These are phyloP conservation scores for Penicillium italicum DNA, from an alignment of 2,329 filamentous ascomycete species.

Conservation along the genomic window DNA sequence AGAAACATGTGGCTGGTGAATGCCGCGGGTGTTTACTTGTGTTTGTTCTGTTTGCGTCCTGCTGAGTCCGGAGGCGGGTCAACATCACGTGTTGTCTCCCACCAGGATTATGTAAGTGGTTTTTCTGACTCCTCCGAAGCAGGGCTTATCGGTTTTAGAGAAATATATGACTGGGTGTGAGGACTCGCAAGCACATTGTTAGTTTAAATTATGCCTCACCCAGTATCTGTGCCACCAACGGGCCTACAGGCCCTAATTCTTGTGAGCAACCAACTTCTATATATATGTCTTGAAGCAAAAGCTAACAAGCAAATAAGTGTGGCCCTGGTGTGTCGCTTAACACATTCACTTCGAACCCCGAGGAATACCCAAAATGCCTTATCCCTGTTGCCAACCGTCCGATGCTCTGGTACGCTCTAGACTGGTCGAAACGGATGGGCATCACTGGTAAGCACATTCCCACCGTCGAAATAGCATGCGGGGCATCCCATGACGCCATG, in stretches of 20 bases:
- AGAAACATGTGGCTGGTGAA: slow-evolving; percentile 44
- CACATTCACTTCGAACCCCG: slow-evolving; percentile 49
- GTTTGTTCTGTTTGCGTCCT: slow-evolving; percentile 32
- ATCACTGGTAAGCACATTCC: slow-evolving; percentile 42
- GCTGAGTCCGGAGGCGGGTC: slow-evolving; percentile 26
- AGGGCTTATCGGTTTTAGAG: slow-evolving; percentile 1
- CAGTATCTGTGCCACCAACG: slow-evolving; percentile 53
- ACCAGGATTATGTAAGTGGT: background rate
- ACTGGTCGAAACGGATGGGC: slow-evolving; percentile 50
- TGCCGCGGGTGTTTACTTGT: slow-evolving; percentile 29
- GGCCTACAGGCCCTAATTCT: slow-evolving; percentile 50
- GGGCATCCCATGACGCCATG: slow-evolving; percentile 1
- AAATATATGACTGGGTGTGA: slow-evolving; percentile 2
- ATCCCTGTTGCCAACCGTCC: slow-evolving; percentile 50
- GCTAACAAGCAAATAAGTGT: slow-evolving; percentile 8
- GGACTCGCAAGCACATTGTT: background rate
- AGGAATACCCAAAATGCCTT: slow-evolving; percentile 40
- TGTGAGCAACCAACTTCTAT: slow-evolving; percentile 25
- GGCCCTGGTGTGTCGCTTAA: slow-evolving; percentile 47
- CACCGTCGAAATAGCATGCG: background rate
- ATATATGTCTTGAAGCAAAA: background rate
- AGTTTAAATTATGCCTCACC: slow-evolving; percentile 28
- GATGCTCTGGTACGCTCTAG: slow-evolving; percentile 50
- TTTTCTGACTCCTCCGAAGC: slow-evolving; percentile 3
- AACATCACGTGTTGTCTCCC: background rate